Percentiles rank a stretch among this genome's conserved stretches.
phyloP scores from a whole-genome alignment of 2,329 filamentous ascomycete genomes.

The Epichloe bromicola region DNA sequence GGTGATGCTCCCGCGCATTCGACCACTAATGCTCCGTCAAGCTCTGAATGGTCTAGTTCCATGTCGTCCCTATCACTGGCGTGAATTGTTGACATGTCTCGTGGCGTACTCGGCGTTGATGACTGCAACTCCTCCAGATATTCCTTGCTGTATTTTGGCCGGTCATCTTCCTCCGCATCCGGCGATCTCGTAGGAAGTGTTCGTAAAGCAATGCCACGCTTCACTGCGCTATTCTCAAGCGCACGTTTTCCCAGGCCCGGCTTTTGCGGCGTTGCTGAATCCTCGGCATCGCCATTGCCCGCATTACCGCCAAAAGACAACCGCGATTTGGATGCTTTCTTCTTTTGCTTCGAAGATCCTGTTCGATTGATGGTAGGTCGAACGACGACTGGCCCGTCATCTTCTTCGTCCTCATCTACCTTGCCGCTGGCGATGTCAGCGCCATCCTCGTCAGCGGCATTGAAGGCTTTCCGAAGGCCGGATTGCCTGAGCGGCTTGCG shows the following conservation, averaged over 20 bases:
- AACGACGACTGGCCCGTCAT: slow-evolving; percentile 34
- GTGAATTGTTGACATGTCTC: slow-evolving; percentile 37
- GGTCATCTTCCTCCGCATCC: slow-evolving; percentile 48
- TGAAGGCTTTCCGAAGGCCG: slow-evolving; percentile 42
- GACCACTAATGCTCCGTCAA: slow-evolving; percentile 54
- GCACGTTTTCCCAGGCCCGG: slow-evolving; percentile 50
- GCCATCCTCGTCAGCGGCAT: slow-evolving; percentile 26
- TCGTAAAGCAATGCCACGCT: slow-evolving; percentile 33
- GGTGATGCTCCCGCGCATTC: slow-evolving; percentile 25
- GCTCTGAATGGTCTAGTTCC: slow-evolving; percentile 44
- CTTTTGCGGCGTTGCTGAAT: slow-evolving; percentile 52
- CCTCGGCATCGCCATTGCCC: slow-evolving; percentile 30
- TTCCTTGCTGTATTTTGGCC: slow-evolving; percentile 74
- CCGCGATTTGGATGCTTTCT: slow-evolving; percentile 42
- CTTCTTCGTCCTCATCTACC: slow-evolving; percentile 27
- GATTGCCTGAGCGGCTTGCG: slow-evolving; percentile 46
- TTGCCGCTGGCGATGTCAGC: slow-evolving; percentile 11
- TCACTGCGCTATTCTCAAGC: slow-evolving; percentile 53
- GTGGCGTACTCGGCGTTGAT: slow-evolving; percentile 73
- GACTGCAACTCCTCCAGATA: slow-evolving; percentile 75
- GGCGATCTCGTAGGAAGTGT: slow-evolving; percentile 38
- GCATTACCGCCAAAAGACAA: slow-evolving; percentile 62
- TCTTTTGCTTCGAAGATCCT: slow-evolving; percentile 48
- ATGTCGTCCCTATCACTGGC: slow-evolving; percentile 37
- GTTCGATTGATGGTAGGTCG: slow-evolving; percentile 34